Evolutionary conservation across 768 basidiomycete species (phyloP).

Genomic region (Antrodiella citrinella): DNA sequence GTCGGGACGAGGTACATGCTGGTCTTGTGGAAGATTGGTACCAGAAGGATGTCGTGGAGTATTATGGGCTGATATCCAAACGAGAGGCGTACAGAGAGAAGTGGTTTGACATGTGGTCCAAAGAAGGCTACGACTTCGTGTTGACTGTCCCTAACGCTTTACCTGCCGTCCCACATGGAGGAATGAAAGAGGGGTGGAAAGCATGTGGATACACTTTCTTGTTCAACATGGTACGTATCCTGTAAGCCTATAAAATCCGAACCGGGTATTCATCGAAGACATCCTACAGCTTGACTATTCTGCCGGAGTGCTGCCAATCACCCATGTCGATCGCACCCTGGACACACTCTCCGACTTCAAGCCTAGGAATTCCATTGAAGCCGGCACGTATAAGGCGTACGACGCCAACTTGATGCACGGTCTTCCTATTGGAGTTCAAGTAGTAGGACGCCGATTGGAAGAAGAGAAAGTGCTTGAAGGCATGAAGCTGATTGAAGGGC

Average conservation of each 20-base stretch:
- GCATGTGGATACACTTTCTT: slow-evolving; percentile 29
- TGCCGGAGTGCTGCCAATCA: slow-evolving; percentile 39
- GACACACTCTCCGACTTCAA: slow-evolving; percentile 25
- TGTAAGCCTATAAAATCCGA: background rate
- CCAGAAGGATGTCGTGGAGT: slow-evolving; percentile 21
- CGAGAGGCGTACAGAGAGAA: slow-evolving; percentile 22
- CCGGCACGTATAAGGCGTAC: slow-evolving; percentile 33
- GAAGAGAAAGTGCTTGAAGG: slow-evolving; percentile 42
- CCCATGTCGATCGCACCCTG: slow-evolving; percentile 27
- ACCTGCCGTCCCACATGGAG: slow-evolving; percentile 31
- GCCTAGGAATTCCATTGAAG: slow-evolving; percentile 29
- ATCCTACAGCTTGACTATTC: slow-evolving; percentile 36
- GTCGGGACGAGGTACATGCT: slow-evolving; percentile 17
- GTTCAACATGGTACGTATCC: slow-evolving; percentile 34
- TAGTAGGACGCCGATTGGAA: slow-evolving; percentile 36
- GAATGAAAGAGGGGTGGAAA: slow-evolving; percentile 25
- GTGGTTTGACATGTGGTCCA: slow-evolving; percentile 20
- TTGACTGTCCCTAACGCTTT: slow-evolving; percentile 31
- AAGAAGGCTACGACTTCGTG: slow-evolving; percentile 28
- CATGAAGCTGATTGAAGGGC: slow-evolving; percentile 33
- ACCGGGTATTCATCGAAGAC: background rate
- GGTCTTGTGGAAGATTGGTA: slow-evolving; percentile 17
- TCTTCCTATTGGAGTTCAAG: slow-evolving; percentile 37
- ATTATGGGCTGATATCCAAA: slow-evolving; percentile 19
- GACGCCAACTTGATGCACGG: slow-evolving; percentile 34